Percentiles rank a stretch among this genome's conserved stretches.
phyloP scores from a whole-genome alignment of 371 early-diverging fungal genomes.

The Umbelopsis sp. region DNA sequence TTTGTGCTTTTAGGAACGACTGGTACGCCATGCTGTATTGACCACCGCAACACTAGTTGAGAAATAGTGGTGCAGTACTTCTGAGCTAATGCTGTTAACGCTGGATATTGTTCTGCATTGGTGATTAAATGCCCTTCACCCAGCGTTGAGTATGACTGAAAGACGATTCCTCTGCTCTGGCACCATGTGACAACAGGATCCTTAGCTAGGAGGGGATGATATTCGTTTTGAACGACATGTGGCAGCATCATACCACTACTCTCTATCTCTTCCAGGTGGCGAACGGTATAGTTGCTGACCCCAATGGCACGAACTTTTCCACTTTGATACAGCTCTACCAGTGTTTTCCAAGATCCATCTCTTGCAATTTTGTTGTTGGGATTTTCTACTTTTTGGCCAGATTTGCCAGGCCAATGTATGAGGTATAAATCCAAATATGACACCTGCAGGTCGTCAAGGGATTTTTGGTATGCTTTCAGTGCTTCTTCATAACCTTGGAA shows the following conservation, averaged over 20 bases:
- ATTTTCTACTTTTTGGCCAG: slow-evolving; percentile 4
- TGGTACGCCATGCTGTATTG: not conserved
- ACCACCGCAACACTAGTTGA: slow-evolving; percentile 8
- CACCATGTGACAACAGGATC: not conserved
- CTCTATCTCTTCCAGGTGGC: slow-evolving; percentile 1
- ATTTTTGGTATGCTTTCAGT: not conserved
- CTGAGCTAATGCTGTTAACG: not conserved
- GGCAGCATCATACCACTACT: not conserved
- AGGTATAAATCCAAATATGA: slow-evolving; percentile 2
- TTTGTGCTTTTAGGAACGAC: slow-evolving; percentile 14
- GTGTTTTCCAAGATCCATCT: slow-evolving; percentile 3
- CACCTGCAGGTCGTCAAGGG: not conserved
- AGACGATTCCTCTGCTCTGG: not conserved
- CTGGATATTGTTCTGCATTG: not conserved
- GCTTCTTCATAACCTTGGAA: slow-evolving; percentile 13
- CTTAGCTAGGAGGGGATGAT: slow-evolving; percentile 1
- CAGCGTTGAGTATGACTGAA: slow-evolving; percentile 7
- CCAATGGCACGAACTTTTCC: slow-evolving; percentile 11
- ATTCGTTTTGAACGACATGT: slow-evolving; percentile 16
- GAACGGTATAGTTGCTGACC: slow-evolving; percentile 6
- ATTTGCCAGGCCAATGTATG: slow-evolving; percentile 11
- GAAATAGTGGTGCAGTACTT: slow-evolving; percentile 1
- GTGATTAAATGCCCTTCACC: slow-evolving; percentile 6
- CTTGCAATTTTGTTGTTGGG: slow-evolving; percentile 1
- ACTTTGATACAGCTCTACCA: not conserved